Base-by-base conservation (phyloP, 1,284 basidiomycete species). In the Clitocybe nebularis region DNA sequence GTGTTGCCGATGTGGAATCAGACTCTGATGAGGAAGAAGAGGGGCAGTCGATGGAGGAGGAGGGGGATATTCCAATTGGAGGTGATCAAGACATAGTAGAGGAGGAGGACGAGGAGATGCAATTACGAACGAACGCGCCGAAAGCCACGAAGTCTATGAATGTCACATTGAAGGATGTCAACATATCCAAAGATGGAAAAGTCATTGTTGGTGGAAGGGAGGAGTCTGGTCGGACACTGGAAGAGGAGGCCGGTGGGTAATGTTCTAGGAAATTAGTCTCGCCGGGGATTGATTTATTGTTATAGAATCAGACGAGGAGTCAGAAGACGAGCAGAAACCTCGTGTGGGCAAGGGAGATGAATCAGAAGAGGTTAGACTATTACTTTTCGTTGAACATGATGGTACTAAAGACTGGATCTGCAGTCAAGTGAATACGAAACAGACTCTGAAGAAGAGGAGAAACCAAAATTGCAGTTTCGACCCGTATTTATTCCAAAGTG, bases 401-500 rank as follows among this genome's bases (percentile, higher is more conserved):
- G n/a, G n/a, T n/a, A n/a, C 45, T 43, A 5, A 26, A 47, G 33
- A 51, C 36, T 39, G 23, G 42, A 43, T 43, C 32, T 50, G 36
- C 49, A 88, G 83, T 84, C 84, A 30, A 85, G 84, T 56, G 85
- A 87, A 66, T 79, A 87, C 43, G 84, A 83, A 50, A 76, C 72
- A n/a, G 83, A 82, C 38, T 84, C 79, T 0, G 81, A 81, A 49
- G 79, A 76, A 49, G 79, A 76, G 48, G 79, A 81, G 54, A 68
- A 76, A 47, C 74, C 77, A 1, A 75, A 86, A 66, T 47, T 74
- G 49, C 69, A 77, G 53, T 89, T 93, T 62, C 79, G 92, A 50
- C 93, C 93, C 1, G 82, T 94, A 0, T 96, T 95, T 59, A 78
- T 95, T 9, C 88, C 90, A 42, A 95, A 94, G 90, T 92, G 59